Base-by-base conservation (phyloP, 2,329 filamentous ascomycete species). In the Alternaria burnsii region DNA sequence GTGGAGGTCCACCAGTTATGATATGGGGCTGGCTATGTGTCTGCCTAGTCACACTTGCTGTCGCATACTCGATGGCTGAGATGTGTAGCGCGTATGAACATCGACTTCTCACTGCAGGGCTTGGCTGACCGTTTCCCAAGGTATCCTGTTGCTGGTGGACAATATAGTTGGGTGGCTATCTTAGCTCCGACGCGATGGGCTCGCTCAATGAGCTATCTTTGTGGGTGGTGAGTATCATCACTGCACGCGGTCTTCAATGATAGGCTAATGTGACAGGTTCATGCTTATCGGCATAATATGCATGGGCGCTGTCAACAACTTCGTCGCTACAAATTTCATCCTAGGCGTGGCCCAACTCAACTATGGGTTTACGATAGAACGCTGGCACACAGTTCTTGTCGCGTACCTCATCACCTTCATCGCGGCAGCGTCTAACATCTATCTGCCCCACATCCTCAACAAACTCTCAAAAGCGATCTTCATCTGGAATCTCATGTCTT, bases 51-150 rank as follows among this genome's bases (percentile, higher is more conserved):
- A 82, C 83, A 1, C 72, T 88, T 12, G 79, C 82, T 8, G 85
- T 88, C 6, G 85, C 84, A 11, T 85, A 86, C 59, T 84, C 84
- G 2, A 86, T 88, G 82, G 86, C 86, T 20, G 86, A 88, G 68
- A 87, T 78, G 75, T 87, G 85, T 60, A 83, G 82, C 28, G 84
- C 82, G 62, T 71, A 59, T 10, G 68, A 57, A n/a, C 14, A 12
- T 18, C 24, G 4, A 9, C 2, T 24, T 12, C 6, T 14, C 11
- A 3, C 9, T 40, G 5, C 9, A 24, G 12, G 26, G 3, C 16
- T 16, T 28, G 20, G n/a, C 61, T 69, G 14, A 70, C 28, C n/a
- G 10, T 14, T 36, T 48, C 34, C 3, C 2, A 22, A 69, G 67
- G 6, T 87, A 84, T 64, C 85, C 85, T 0, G 80, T 86, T 22